A percentile compares a stretch with the other conserved stretches of the same genome.
Evolutionary conservation across 2,329 filamentous ascomycete genomes (phyloP).

Genomic region (Zarea fungicola): DNA sequence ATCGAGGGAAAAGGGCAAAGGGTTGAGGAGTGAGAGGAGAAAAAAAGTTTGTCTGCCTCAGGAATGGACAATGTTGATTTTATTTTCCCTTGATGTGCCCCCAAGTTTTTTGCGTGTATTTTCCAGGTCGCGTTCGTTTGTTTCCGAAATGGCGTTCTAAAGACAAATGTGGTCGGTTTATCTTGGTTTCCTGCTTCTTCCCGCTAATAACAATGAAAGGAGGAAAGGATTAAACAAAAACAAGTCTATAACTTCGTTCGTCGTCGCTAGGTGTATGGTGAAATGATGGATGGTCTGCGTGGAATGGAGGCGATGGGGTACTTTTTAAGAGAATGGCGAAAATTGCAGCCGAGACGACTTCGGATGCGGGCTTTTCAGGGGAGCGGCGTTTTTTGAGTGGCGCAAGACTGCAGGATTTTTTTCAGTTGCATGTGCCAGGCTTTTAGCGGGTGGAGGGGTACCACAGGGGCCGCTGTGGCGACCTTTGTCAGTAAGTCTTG

Average conservation of each 20-base stretch:
- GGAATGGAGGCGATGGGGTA: background rate
- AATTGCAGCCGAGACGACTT: slow-evolving; percentile 4
- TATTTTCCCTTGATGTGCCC: background rate
- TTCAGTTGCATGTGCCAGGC: slow-evolving; percentile 1
- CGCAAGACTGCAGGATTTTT: slow-evolving; percentile 4
- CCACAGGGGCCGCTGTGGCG: background rate
- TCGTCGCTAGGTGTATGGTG: background rate
- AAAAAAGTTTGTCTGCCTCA: background rate
- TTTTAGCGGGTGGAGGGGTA: background rate
- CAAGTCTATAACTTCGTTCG: slow-evolving; percentile 11
- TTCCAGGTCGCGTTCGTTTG: slow-evolving; percentile 2
- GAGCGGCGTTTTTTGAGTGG: slow-evolving; percentile 6
- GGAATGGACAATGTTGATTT: background rate
- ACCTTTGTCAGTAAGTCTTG: slow-evolving; percentile 3
- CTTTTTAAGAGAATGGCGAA: slow-evolving; percentile 3
- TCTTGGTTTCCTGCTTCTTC: background rate
- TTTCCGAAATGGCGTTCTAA: background rate
- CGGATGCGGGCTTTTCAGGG: slow-evolving; percentile 16
- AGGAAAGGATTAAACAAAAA: background rate
- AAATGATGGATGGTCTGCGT: background rate
- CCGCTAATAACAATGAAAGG: background rate
- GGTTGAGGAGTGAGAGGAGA: background rate
- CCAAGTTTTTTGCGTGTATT: background rate
- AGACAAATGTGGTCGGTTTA: background rate
- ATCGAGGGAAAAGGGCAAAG: background rate